phyloP scores from a whole-genome alignment of 768 basidiomycete species.

The Lactarius sp. region DNA sequence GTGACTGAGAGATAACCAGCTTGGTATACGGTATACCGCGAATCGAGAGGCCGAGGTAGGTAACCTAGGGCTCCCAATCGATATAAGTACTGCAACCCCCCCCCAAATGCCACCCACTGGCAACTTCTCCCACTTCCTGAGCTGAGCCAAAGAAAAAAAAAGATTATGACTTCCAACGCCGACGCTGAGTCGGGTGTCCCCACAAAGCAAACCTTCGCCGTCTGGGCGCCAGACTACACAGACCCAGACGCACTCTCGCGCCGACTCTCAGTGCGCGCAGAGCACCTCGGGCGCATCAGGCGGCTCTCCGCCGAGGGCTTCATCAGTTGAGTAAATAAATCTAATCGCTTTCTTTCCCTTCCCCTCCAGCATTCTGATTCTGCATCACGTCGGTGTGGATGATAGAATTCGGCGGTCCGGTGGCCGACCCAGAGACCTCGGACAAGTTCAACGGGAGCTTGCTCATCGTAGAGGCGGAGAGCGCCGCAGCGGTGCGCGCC shows the following conservation, averaged over 20 bases:
- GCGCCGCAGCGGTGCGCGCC: slow-evolving; percentile 42
- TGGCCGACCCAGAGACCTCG: neutral
- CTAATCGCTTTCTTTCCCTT: neutral
- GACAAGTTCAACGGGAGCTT: slow-evolving; percentile 58
- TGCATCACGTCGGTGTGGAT: neutral
- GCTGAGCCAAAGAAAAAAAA: neutral
- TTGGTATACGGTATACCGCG: too few species aligned
- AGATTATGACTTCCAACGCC: neutral
- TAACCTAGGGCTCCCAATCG: too few species aligned
- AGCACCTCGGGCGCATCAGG: slow-evolving; percentile 2
- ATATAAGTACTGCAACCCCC: too few species aligned
- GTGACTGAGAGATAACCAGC: too few species aligned
- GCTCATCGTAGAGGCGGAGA: slow-evolving; percentile 51
- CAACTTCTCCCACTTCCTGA: too few species aligned
- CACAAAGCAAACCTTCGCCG: neutral
- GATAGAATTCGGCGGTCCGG: slow-evolving; percentile 2
- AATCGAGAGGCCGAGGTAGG: too few species aligned
- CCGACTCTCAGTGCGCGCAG: neutral
- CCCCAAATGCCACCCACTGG: too few species aligned
- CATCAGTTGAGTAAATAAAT: slow-evolving; percentile 2
- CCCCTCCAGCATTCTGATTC: slow-evolving; percentile 16
- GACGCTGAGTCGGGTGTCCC: neutral
- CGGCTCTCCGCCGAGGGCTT: neutral
- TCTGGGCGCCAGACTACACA: slow-evolving; percentile 14
- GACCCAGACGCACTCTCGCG: slow-evolving; percentile 4